Percentiles rank a stretch among this genome's conserved stretches.
Conservation (phyloP, 2,329 filamentous ascomycete species). For the Clarireedia homoeocarpa region DNA sequence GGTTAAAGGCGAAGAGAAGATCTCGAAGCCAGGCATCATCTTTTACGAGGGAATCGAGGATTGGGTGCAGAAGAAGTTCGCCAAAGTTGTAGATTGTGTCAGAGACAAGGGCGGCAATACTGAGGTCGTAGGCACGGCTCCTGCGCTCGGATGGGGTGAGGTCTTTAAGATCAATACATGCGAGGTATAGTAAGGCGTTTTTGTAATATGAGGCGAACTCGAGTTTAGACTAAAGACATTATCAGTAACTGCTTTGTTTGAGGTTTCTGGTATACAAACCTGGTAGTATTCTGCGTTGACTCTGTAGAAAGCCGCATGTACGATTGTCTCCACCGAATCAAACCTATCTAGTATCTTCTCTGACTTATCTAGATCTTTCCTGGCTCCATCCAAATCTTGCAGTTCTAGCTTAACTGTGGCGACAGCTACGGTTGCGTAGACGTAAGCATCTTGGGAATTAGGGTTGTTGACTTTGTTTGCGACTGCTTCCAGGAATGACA, state of each 20-base stretch:
- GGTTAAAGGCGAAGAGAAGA: slow-evolving; percentile 96
- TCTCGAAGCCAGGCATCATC: slow-evolving; percentile 84
- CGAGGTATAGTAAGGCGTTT: slow-evolving; percentile 94
- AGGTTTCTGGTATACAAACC: slow-evolving; percentile 33
- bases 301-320: slow-evolving; percentile 94
- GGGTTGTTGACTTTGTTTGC: slow-evolving; percentile 85
- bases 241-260: slow-evolving; percentile 13
- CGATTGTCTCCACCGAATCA: slow-evolving; percentile 89
- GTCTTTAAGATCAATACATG: slow-evolving; percentile 79
- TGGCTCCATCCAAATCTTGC: slow-evolving; percentile 70
- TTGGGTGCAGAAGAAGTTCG: slow-evolving; percentile 94
- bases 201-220: slow-evolving; percentile 97
- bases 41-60: slow-evolving; percentile 77
- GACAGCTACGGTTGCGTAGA: slow-evolving; percentile 86
- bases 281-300: slow-evolving; percentile 94
- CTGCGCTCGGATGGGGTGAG: slow-evolving; percentile 69
- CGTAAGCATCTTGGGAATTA: slow-evolving; percentile 88
- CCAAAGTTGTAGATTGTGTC: slow-evolving; percentile 99
- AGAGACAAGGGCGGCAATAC: slow-evolving; percentile 85
- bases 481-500: slow-evolving; percentile 76
- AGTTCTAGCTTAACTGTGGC: slow-evolving; percentile 80
- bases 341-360: slow-evolving; percentile 86
- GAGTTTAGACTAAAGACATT: slow-evolving; percentile 53
- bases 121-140: slow-evolving; percentile 82
- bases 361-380: slow-evolving; percentile 78